A percentile compares a stretch with the other conserved stretches of the same genome.
These are phyloP conservation scores for Tripterygium wilfordii DNA, from an alignment of 177 flowering plant species.

Conservation along the genomic window DNA sequence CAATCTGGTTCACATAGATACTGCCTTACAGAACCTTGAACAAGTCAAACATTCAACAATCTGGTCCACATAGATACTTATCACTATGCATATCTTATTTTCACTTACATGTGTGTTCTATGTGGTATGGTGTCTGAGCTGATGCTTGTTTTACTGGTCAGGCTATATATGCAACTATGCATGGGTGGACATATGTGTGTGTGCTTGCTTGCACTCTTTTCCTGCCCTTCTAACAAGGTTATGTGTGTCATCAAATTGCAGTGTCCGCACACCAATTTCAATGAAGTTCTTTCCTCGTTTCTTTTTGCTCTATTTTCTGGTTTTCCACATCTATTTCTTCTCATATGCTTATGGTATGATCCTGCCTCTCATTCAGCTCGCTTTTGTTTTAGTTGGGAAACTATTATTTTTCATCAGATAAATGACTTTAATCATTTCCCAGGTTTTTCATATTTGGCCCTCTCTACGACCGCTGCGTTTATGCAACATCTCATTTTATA, in stretches of 20 bases:
- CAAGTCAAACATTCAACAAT: too few species aligned
- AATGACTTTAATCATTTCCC: constrained; percentile 3
- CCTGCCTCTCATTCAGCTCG: background rate
- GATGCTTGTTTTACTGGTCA: too few species aligned
- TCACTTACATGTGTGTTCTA: too few species aligned
- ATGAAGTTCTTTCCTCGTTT: constrained; percentile 99
- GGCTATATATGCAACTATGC: too few species aligned
- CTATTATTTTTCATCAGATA: background rate
- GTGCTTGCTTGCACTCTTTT: too few species aligned
- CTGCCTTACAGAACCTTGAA: too few species aligned
- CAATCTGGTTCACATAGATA: too few species aligned
- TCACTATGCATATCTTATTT: too few species aligned
- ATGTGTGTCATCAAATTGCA: constrained; percentile 43
- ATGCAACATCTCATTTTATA: constrained; percentile 93
- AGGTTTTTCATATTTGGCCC: constrained; percentile 96
- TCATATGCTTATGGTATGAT: constrained; percentile 87
- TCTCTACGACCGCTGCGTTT: constrained; percentile 82
- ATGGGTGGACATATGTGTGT: too few species aligned
- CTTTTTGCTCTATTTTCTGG: constrained; percentile 94
- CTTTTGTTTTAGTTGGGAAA: background rate
- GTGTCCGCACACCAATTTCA: constrained; percentile 97
- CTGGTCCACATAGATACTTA: too few species aligned
- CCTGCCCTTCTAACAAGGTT: too few species aligned
- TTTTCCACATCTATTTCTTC: constrained; percentile 95
- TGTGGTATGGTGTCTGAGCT: too few species aligned